These are phyloP conservation scores for Neonectria hederae DNA, from an alignment of 2,329 filamentous ascomycete genomes.

Conservation along the genomic window DNA sequence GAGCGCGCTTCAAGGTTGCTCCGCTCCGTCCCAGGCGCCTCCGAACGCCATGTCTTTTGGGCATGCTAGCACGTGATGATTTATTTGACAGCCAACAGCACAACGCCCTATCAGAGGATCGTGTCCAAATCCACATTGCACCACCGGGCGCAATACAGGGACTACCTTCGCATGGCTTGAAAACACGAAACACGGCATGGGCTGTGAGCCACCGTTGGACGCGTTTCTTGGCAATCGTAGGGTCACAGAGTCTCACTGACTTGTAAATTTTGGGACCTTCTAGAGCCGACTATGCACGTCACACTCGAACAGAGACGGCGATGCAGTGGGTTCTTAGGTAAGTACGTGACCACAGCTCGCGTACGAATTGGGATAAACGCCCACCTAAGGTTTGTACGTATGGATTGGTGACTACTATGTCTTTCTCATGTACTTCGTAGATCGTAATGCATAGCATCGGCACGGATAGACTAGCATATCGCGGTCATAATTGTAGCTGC, in stretches of 20 bases:
- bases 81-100: not conserved
- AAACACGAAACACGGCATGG: conserved; percentile 2
- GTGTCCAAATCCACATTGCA: not conserved
- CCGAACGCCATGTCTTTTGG: not conserved
- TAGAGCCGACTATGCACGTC: not conserved
- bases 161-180: not conserved
- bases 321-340: not conserved
- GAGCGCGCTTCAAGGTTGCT: not conserved
- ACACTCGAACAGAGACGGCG: not conserved
- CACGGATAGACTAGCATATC: not conserved
- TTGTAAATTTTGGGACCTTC: not conserved
- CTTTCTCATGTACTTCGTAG: not conserved
- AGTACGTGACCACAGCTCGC: not conserved
- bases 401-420: not conserved
- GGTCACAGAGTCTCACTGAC: not conserved
- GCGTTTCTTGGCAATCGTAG: conserved; percentile 3
- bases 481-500: not conserved
- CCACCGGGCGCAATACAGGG: not conserved
- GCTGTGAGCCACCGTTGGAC: not conserved
- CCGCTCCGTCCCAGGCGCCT: not conserved
- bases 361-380: not conserved
- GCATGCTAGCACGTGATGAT: not conserved
- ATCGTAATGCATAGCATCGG: not conserved
- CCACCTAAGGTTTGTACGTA: not conserved
- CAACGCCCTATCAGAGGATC: not conserved